These are phyloP conservation scores for Pyricularia sp. DNA, from an alignment of 2,329 filamentous ascomycete species.

Conservation along the genomic window DNA sequence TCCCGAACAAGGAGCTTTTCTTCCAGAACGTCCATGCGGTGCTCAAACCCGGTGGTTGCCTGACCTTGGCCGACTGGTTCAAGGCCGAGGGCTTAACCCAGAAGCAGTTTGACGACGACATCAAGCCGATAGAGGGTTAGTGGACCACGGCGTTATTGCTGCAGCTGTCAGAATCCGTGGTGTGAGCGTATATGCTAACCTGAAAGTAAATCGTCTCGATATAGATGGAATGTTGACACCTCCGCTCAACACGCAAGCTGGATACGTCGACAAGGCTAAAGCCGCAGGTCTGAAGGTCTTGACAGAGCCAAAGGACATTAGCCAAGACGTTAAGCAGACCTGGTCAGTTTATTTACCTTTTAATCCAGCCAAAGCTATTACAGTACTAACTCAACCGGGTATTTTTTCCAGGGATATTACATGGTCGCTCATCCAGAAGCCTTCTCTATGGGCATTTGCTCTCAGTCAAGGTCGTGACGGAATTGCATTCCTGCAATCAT, in stretches of 20 bases:
- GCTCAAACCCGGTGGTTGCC: conserved; percentile 33
- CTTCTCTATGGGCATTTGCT: conserved; percentile 47
- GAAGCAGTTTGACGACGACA: conserved; percentile 33
- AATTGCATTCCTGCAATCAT: conserved; percentile 46
- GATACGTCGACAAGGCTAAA: conserved; percentile 37
- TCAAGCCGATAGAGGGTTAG: conserved; percentile 44
- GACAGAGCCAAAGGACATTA: conserved; percentile 40
- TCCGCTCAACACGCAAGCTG: conserved; percentile 37
- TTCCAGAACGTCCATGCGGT: conserved; percentile 38
- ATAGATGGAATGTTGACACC: conserved; percentile 48
- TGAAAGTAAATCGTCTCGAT: no score
- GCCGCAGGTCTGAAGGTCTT: conserved; percentile 32
- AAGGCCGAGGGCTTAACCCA: conserved; percentile 34
- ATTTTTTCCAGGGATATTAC: conserved; percentile 41
- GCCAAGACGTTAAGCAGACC: conserved; percentile 42
- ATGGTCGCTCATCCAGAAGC: conserved; percentile 45
- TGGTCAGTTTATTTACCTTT: conserved; percentile 29
- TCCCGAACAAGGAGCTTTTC: conserved; percentile 45
- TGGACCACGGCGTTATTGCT: not conserved
- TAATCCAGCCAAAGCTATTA: not conserved
- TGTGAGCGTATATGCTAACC: not conserved
- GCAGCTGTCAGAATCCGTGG: not conserved
- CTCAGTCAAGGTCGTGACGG: conserved; percentile 46
- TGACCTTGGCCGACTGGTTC: conserved; percentile 51
- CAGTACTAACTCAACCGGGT: not conserved